Percentiles rank a stretch among this genome's conserved stretches.
Evolutionary conservation across 306 rosid genomes (phyloP).

Genomic region (Sphenostylis stenocarpa): DNA sequence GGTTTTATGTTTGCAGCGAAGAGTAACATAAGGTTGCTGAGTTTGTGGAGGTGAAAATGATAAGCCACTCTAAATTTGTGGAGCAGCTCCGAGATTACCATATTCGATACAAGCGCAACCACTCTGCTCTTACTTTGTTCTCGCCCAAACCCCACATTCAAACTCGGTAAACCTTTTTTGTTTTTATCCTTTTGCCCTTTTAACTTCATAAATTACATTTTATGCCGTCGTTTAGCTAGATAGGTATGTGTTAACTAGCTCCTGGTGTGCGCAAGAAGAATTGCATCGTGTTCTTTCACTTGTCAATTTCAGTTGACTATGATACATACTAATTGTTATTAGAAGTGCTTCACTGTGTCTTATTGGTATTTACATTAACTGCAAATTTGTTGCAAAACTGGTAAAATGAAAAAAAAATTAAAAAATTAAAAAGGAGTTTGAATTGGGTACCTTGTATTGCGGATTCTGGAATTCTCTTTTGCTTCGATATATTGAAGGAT

Average conservation of each 20-base stretch:
- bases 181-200: not conserved
- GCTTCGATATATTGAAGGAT: not conserved
- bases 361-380: not conserved
- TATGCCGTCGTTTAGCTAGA: not conserved
- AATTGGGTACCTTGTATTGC: not conserved
- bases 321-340: too few relatives aligned
- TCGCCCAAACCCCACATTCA: constrained; percentile 56
- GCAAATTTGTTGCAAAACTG: not conserved
- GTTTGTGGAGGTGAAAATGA: constrained; percentile 38
- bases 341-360: too few relatives aligned
- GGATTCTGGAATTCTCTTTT: not conserved
- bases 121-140: constrained; percentile 56
- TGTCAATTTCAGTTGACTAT: not conserved
- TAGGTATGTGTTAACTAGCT: not conserved
- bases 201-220: not conserved
- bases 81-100: constrained; percentile 77
- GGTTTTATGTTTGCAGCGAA: not conserved
- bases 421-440: not conserved
- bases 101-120: constrained; percentile 62
- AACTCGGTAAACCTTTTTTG: constrained; percentile 43
- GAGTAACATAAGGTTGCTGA: not conserved
- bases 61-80: constrained; percentile 60
- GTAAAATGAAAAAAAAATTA: not conserved
- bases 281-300: not conserved
- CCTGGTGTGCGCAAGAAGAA: not conserved